Base-by-base conservation (phyloP, 1,284 basidiomycete genomes). In the Tremellales sp. region DNA sequence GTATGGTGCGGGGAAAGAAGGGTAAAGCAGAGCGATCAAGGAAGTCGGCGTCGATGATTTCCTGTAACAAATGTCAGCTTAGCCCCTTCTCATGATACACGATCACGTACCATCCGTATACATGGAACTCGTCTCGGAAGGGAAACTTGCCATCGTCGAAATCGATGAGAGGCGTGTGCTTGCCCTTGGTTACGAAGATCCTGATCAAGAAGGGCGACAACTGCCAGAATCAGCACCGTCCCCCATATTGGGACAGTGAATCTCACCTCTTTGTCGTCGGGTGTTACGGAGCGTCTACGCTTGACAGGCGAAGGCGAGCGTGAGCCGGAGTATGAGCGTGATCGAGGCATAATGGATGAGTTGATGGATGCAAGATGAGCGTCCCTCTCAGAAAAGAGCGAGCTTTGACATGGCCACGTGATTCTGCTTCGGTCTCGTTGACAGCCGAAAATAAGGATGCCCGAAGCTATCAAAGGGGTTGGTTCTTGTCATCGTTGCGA, bases 121-220 rank as follows among this genome's bases (percentile, higher is more conserved):
- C 66, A 31, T 60, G 54, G 43, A 63, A 72, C 52, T 72, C 70
- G 46, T 67, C 65, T 31, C 53, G 37, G 0, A 61, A 7, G 2
- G 70, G 70, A 7, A 70, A 64, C 25, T 52, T 50, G 6, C 65
- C 67, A 17, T 65, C 56, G 48, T 72, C 70, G 52, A 68, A 70
- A 27, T 70, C 70, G 10, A 53, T 36, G 39, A 72, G 55, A 3
- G 65, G 62, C 2, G 64, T 59, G 54, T 72, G 70, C 49, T 54
- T 57, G 11, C 63, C 62, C 45, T 67, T 68, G 5, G 62, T 65
- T 21, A 72, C 60, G 45, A 64, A 70, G n/a, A 69, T 46, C n/a
- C 68, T 60, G 46, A 72, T 67, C 33, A 69, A 57, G 53, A 69
- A 67, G 2, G 70, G 70, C 26, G 59, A 59, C 12, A 51, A 31